A percentile compares a stretch with the other conserved stretches of the same genome.
These are phyloP conservation scores for Colletotrichum sp. DNA, from an alignment of 2,329 filamentous ascomycete species.

Conservation along the genomic window DNA sequence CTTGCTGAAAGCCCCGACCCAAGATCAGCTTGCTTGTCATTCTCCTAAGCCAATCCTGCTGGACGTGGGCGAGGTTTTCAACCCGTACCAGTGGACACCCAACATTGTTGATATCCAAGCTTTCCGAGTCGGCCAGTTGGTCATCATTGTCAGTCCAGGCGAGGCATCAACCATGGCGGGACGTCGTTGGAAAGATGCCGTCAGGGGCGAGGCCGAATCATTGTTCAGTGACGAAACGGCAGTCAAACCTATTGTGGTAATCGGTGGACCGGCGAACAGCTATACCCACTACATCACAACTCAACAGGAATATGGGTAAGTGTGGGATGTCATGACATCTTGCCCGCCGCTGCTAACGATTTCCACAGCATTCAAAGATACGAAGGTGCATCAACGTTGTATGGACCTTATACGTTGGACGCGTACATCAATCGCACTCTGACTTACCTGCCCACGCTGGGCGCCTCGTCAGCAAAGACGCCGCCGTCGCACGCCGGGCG, in stretches of 20 bases:
- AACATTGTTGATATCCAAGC: slow-evolving; percentile 90
- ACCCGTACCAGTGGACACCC: slow-evolving; percentile 84
- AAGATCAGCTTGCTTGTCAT: slow-evolving; percentile 77
- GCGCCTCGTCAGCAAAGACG: neutral
- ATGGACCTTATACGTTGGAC: slow-evolving; percentile 82
- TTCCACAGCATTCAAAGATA: slow-evolving; percentile 72
- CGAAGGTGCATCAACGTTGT: slow-evolving; percentile 88
- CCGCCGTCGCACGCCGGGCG: slow-evolving; percentile 41
- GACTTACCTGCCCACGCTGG: slow-evolving; percentile 8
- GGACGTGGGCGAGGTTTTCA: slow-evolving; percentile 78
- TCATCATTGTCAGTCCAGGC: slow-evolving; percentile 85
- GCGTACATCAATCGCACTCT: slow-evolving; percentile 82
- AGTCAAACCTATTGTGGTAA: slow-evolving; percentile 71
- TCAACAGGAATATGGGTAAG: slow-evolving; percentile 63
- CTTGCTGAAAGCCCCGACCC: slow-evolving; percentile 71
- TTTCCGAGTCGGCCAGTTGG: slow-evolving; percentile 80
- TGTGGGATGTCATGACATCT: neutral
- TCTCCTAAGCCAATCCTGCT: slow-evolving; percentile 83
- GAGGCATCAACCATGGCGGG: slow-evolving; percentile 94
- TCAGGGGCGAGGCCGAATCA: slow-evolving; percentile 55
- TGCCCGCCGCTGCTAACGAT: slow-evolving; percentile 25
- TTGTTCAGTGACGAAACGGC: slow-evolving; percentile 44
- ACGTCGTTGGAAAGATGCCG: slow-evolving; percentile 79
- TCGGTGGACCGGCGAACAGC: slow-evolving; percentile 87
- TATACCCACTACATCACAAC: slow-evolving; percentile 84